Conservation (phyloP, 345 rosid species). For the Adansonia digitata region DNA sequence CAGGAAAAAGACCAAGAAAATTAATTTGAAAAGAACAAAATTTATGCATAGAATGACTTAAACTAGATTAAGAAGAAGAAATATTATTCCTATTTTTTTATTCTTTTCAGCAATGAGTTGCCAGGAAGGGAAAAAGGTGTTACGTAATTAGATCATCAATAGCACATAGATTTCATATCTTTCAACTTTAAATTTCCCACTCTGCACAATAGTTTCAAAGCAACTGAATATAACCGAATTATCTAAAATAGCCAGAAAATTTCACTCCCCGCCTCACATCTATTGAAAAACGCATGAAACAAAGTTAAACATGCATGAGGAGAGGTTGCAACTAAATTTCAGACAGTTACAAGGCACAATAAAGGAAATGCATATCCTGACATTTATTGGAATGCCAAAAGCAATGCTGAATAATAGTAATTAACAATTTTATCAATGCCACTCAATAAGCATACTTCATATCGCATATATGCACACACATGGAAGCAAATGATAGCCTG, state of each 20-base stretch:
- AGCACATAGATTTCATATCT: not conserved
- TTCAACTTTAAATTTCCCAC: not conserved
- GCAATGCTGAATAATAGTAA: constrained; percentile 5
- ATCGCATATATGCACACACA: not conserved
- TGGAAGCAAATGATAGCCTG: not conserved
- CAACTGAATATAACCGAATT: not conserved
- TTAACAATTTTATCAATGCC: constrained; percentile 9
- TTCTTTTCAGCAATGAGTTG: not conserved
- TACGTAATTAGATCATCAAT: not conserved
- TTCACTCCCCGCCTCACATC: not conserved
- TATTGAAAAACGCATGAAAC: not conserved
- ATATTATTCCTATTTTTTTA: not conserved
- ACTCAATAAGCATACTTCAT: not conserved
- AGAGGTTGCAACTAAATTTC: not conserved
- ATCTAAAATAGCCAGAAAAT: not conserved
- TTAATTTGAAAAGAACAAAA: not conserved
- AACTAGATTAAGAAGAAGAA: not conserved
- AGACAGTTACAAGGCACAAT: not conserved
- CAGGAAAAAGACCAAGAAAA: not conserved
- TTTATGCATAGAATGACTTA: not conserved
- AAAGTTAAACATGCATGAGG: not conserved
- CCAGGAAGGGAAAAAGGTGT: not conserved
- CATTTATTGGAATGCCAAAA: not conserved
- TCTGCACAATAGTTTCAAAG: not conserved
- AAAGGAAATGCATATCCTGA: not conserved